phyloP scores from a whole-genome alignment of 495 filamentous ascomycete genomes.

The Penicillium angulare region DNA sequence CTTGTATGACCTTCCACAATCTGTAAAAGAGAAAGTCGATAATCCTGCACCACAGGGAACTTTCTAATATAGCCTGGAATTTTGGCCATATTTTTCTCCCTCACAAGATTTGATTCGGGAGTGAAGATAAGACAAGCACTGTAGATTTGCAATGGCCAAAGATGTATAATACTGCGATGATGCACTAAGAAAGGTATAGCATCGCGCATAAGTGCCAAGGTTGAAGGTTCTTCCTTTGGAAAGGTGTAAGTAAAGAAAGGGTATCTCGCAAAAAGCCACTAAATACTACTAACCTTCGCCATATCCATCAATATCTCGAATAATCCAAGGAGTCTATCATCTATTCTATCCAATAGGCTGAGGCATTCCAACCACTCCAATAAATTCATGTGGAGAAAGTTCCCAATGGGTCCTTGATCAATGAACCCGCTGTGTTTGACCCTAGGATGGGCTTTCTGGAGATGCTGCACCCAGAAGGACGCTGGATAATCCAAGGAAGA shows the following conservation, averaged over 20 bases:
- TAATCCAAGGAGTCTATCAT: background rate
- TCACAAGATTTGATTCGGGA: conserved; percentile 8
- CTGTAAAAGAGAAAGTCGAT: conserved; percentile 16
- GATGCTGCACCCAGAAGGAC: conserved; percentile 21
- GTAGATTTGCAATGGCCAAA: conserved; percentile 17
- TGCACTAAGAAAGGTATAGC: conserved; percentile 19
- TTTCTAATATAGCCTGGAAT: background rate
- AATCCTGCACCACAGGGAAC: conserved; percentile 15
- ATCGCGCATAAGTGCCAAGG: conserved; percentile 17
- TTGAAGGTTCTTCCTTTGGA: background rate
- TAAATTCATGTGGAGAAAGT: conserved; percentile 13
- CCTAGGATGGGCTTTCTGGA: background rate
- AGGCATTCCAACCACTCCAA: conserved; percentile 27
- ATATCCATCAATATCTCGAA: background rate
- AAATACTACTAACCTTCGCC: background rate
- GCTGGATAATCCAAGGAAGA: conserved; percentile 17
- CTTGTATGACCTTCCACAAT: background rate
- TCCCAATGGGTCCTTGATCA: background rate
- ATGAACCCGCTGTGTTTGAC: background rate
- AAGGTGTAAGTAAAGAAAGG: background rate
- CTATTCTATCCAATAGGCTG: conserved; percentile 18
- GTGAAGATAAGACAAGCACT: conserved; percentile 17
- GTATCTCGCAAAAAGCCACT: too few species aligned
- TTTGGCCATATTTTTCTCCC: conserved; percentile 15
- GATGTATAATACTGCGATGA: conserved; percentile 10